phyloP scores from a whole-genome alignment of 805 yeast genomes.

The Helenozyma rhizophorensis region DNA sequence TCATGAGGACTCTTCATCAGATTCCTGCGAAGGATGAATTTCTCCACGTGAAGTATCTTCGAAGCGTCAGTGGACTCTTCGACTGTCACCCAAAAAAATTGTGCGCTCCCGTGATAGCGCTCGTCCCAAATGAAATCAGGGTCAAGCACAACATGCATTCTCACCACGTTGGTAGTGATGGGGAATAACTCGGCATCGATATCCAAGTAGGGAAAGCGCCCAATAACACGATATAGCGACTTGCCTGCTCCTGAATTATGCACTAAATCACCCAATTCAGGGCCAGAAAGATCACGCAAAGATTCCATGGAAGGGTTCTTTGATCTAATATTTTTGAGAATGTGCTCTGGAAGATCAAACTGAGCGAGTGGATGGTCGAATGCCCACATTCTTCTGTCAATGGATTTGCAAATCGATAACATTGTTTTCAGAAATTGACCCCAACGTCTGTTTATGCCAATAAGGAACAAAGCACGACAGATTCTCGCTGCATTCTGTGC shows the following conservation, averaged over 20 bases:
- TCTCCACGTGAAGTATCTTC: slow-evolving; percentile 76
- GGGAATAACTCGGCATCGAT: slow-evolving; percentile 84
- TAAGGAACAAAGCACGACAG: slow-evolving; percentile 81
- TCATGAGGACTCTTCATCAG: slow-evolving; percentile 56
- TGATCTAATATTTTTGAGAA: slow-evolving; percentile 56
- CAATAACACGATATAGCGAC: slow-evolving; percentile 53
- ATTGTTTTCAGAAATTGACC: slow-evolving; percentile 71
- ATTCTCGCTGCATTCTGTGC: slow-evolving; percentile 96
- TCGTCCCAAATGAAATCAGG: slow-evolving; percentile 88
- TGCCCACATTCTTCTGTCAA: slow-evolving; percentile 83
- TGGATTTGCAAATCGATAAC: slow-evolving; percentile 78
- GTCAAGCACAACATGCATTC: slow-evolving; percentile 64
- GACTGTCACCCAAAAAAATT: slow-evolving; percentile 88
- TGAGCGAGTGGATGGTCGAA: slow-evolving; percentile 87
- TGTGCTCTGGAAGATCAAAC: slow-evolving; percentile 70
- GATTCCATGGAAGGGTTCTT: slow-evolving; percentile 68
- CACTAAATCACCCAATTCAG: slow-evolving; percentile 84
- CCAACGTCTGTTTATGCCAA: slow-evolving; percentile 90
- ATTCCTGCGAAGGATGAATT: slow-evolving; percentile 60
- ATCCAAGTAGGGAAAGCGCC: slow-evolving; percentile 70
- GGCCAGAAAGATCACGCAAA: slow-evolving; percentile 65
- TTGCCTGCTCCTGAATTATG: slow-evolving; percentile 77
- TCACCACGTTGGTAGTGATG: slow-evolving; percentile 78
- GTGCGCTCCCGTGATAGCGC: slow-evolving; percentile 74
- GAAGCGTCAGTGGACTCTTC: slow-evolving; percentile 72